A percentile compares a stretch with the other conserved stretches of the same genome.
Conservation (phyloP, 2,329 filamentous ascomycete genomes). For the Nigrospora osmanthi region DNA sequence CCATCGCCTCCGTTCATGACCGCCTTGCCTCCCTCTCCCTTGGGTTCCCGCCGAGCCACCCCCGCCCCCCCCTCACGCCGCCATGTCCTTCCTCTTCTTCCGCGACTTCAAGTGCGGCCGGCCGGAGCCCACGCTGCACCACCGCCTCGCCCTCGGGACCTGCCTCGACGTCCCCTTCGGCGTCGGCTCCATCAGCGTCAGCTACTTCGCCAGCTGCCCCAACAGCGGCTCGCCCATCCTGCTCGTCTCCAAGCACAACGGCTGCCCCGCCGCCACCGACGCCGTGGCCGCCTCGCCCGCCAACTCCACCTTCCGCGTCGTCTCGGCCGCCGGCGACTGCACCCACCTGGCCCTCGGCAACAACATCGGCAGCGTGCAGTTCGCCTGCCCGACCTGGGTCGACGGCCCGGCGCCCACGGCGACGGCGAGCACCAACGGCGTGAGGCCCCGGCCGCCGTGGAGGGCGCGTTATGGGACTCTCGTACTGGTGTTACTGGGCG, state of each 20-base stretch:
- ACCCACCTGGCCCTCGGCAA: neutral
- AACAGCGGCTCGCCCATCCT: conserved; percentile 1
- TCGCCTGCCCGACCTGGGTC: neutral
- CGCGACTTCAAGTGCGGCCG: neutral
- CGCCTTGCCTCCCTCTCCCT: too few relatives aligned
- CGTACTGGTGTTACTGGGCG: too few relatives aligned
- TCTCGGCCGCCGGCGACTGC: neutral
- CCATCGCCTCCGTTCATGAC: too few relatives aligned
- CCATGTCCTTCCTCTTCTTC: neutral
- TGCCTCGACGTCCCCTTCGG: neutral
- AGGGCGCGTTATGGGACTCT: too few relatives aligned
- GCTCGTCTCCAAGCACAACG: neutral
- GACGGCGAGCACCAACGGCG: neutral
- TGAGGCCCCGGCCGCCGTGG: too few relatives aligned
- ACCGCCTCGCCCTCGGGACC: neutral
- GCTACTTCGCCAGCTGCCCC: neutral
- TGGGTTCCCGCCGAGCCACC: neutral
- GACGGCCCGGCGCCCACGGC: neutral
- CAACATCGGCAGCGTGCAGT: neutral
- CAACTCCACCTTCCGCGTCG: neutral
- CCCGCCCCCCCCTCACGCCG: too few relatives aligned
- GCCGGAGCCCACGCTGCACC: neutral
- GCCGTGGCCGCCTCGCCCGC: too few relatives aligned
- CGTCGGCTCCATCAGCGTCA: neutral
- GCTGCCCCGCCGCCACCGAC: too few relatives aligned